Base-by-base conservation (phyloP, 2,329 filamentous ascomycete species). In the Penicillium sp. region DNA sequence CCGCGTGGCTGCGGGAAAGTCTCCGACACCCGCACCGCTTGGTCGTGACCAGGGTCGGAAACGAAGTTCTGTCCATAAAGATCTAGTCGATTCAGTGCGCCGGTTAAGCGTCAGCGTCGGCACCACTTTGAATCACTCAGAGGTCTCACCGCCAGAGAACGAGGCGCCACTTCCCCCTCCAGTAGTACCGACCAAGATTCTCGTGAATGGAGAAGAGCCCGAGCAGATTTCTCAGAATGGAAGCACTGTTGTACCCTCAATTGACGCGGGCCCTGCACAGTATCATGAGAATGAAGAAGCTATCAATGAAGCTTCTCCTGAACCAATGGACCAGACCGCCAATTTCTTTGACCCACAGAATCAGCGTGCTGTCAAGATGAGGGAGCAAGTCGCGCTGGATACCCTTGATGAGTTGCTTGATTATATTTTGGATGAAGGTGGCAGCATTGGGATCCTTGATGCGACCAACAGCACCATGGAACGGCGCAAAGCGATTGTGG, bases 381-480 rank as follows among this genome's bases (percentile, higher is more conserved):
- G 94, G 61, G 93, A 99, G 70, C 90, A 96, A 73, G 90, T 96
- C 34, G 94, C 94, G 5, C 84, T 97, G 72, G 89, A 93, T 48
- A 97, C 94, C 0, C 77, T 97, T 47, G 90, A 99, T 65, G 94
- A 99, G 69, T 80, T 97, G 8, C 76, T 99, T 43, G 88, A 96
- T 64, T 99, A 96, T 71, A 85, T 99, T 10, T 79, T 97, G 32
- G 80, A 86, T 23, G 81, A 86, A 50, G 90, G 88, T 27, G 94
- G 94, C 43, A 90, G 91, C 29, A 90, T 97, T 9, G 94, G 94
- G 35, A 97, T 99, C 59, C 84, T 99, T 11, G 94, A 99, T 74
- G 94, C 94, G 7, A 99, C 94, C 7, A 99, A 99, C 77, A 97
- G 92, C 76, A 99, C 94, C 0, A 81, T 96, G 46, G 84, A 90